Base-by-base conservation (phyloP, 441 rosid species). In the Populus hybrid region DNA sequence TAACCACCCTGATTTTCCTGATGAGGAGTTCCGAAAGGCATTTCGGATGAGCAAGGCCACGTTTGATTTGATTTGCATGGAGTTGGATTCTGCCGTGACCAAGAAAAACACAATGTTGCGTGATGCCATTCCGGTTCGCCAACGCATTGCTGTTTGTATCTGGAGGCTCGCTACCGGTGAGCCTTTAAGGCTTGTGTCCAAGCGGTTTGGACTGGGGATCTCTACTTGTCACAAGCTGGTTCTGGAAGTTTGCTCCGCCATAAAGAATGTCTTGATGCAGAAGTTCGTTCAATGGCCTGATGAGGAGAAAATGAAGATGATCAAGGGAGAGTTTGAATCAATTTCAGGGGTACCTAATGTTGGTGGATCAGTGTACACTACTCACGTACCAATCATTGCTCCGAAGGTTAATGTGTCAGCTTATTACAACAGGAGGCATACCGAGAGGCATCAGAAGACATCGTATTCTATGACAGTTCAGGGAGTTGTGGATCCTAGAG, bases 191-290 rank as follows among this genome's bases (percentile, higher is more conserved):
- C 87, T 88, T 64, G 97, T 94, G 70, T 94, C 98, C 9, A 92
- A 88, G 77, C 86, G 91, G 14, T 92, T 94, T 76, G 98, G 98
- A 2, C 80, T 94, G 10, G 97, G 98, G 8, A 92, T 94, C 69
- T 94, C 98, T 4, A 94, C 98, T n/a, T 94, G 98, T 76, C 98
- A 94, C 70, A 94, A 94, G 81, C 88, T 94, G 32, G 97, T 94
- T 34, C 85, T 90, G 35, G 98, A 94, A 85, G 97, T 94, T 61
- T 94, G 96, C 75, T 84, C 91, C 0, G 98, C 98, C 1, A 94
- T 92, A 46, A 83, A 74, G 82, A 85, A 80, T 21, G 94, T 94
- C 0, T 69, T 94, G 59, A 90, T 92, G 96, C 94, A 90, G 0
- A 94, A 87, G 82, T 92, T 83, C 75, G 72, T 93, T 57, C 89